Evolutionary conservation across 371 early-diverging fungal species (phyloP).

Genomic region (Zancudomyces culisetae): DNA sequence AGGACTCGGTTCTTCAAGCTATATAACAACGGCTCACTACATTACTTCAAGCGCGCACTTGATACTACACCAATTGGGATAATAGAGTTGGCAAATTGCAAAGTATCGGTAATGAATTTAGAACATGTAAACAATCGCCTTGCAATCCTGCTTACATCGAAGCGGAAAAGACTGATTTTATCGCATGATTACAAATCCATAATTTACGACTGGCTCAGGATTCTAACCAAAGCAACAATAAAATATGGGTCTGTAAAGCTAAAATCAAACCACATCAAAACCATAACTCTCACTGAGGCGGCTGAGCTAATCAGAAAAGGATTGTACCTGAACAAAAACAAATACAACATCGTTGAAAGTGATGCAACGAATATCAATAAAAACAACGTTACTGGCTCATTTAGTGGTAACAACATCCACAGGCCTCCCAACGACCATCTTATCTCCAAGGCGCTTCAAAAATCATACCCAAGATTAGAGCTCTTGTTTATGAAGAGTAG

Average conservation of each 20-base stretch:
- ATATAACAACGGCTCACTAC: neutral
- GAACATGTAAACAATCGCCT: neutral
- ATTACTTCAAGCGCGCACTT: neutral
- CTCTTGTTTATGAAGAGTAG: neutral
- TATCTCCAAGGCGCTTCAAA: neutral
- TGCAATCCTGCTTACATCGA: neutral
- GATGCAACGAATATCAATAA: too few relatives aligned
- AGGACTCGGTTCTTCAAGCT: neutral
- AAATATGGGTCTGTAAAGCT: neutral
- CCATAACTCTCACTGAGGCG: conserved; percentile 1
- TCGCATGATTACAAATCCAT: neutral
- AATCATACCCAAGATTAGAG: neutral
- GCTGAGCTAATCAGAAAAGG: neutral
- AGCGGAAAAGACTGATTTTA: neutral
- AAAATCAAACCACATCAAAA: neutral
- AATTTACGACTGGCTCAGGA: neutral
- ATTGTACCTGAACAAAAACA: neutral
- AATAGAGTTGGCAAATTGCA: neutral
- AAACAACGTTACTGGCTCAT: too few relatives aligned
- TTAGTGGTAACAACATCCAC: neutral
- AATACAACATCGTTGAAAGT: too few relatives aligned
- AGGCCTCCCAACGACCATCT: neutral
- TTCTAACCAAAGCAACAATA: neutral
- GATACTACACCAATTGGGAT: neutral
- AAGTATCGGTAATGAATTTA: neutral